Evolutionary conservation across 129 eudicot species (phyloP).

Genomic region (Silybum marianum): DNA sequence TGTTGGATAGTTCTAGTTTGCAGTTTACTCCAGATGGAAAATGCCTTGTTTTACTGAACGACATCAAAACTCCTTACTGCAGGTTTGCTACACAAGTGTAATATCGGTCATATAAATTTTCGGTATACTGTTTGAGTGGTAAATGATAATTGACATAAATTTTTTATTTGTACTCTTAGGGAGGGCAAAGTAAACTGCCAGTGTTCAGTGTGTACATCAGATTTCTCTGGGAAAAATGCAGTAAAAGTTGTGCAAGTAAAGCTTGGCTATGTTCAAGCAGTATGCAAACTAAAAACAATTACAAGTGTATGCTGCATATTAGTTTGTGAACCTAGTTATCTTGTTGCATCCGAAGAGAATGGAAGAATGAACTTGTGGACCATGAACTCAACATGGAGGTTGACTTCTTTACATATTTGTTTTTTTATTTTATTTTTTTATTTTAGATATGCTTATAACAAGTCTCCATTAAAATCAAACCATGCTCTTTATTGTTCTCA

Average conservation of each 20-base stretch:
- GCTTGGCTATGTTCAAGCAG: slow-evolving; percentile 64
- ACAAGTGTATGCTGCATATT: slow-evolving; percentile 55
- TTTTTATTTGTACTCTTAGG: slow-evolving; percentile 42
- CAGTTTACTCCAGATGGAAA: slow-evolving; percentile 84
- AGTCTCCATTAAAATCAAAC: not conserved
- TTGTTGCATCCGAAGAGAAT: slow-evolving; percentile 79
- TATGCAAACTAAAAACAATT: slow-evolving; percentile 53
- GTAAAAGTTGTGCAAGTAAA: slow-evolving; percentile 78
- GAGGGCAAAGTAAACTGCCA: slow-evolving; percentile 57
- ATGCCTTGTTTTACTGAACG: slow-evolving; percentile 59
- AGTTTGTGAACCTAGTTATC: slow-evolving; percentile 75
- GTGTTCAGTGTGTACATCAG: slow-evolving; percentile 65
- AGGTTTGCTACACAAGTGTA: slow-evolving; percentile 45
- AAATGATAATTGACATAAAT: slow-evolving; percentile 22
- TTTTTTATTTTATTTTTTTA: slow-evolving; percentile 9
- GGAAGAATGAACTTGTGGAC: slow-evolving; percentile 83
- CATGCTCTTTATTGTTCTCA: not conserved
- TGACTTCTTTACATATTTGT: slow-evolving; percentile 12
- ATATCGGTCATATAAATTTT: slow-evolving; percentile 5
- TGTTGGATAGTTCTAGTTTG: slow-evolving; percentile 52
- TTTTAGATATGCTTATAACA: not conserved
- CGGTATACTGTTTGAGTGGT: slow-evolving; percentile 15
- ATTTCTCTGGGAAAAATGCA: slow-evolving; percentile 61
- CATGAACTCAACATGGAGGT: slow-evolving; percentile 97
- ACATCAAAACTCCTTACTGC: slow-evolving; percentile 72